phyloP scores from a whole-genome alignment of 2,329 filamentous ascomycete species.

The Reticulascus tulasneorum region DNA sequence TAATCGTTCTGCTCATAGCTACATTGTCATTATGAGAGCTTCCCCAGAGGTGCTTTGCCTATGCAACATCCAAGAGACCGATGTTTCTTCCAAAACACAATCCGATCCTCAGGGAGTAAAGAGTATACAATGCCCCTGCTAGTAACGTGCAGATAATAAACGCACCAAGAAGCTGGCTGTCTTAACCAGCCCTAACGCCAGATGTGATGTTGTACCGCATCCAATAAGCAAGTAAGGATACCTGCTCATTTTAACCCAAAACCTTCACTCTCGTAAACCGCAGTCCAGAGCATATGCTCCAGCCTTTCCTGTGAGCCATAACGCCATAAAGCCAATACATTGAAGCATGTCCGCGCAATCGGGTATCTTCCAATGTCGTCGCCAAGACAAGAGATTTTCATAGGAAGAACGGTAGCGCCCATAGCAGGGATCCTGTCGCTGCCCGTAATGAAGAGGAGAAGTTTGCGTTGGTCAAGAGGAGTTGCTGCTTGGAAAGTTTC shows the following conservation, averaged over 20 bases:
- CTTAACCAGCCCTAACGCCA: too few relatives aligned
- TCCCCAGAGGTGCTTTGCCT: too few relatives aligned
- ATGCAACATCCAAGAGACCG: too few relatives aligned
- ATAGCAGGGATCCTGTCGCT: constrained; percentile 88
- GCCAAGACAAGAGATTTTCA: constrained; percentile 72
- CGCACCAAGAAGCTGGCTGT: too few relatives aligned
- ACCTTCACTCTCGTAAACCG: constrained; percentile 85
- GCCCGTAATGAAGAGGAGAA: constrained; percentile 84
- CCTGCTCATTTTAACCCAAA: constrained; percentile 83
- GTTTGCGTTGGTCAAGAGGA: constrained; percentile 67
- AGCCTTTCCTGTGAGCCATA: constrained; percentile 65
- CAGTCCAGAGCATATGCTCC: constrained; percentile 73
- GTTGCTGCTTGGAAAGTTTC: constrained; percentile 65
- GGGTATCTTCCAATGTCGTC: constrained; percentile 73
- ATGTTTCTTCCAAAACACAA: too few relatives aligned
- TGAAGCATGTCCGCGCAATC: constrained; percentile 88
- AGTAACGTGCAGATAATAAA: too few relatives aligned
- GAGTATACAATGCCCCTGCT: too few relatives aligned
- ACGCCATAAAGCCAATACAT: constrained; percentile 71
- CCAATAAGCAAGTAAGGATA: too few relatives aligned
- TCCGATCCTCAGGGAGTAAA: too few relatives aligned
- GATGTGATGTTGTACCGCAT: constrained; percentile 15
- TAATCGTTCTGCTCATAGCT: too few relatives aligned
- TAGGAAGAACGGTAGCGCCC: constrained; percentile 73
- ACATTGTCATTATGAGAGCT: too few relatives aligned